A percentile compares a stretch with the other conserved stretches of the same genome.
Evolutionary conservation across 306 rosid species (phyloP).

Genomic region (Cicer yamashitae): DNA sequence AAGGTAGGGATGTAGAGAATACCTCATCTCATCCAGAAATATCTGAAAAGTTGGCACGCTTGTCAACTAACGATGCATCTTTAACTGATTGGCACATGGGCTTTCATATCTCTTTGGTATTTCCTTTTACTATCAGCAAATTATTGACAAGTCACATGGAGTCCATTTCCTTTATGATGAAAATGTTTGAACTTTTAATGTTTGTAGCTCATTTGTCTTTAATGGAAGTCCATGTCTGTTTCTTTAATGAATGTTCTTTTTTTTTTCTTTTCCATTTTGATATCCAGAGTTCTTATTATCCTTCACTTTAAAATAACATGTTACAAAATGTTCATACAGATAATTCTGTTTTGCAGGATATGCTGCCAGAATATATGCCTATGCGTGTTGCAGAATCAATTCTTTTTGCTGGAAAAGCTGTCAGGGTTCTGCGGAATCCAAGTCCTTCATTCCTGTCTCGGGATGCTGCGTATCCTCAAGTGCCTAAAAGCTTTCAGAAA

Average conservation of each 20-base stretch:
- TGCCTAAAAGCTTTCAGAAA: conserved; percentile 73
- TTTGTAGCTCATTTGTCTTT: conserved; percentile 22
- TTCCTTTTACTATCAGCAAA: conserved; percentile 22
- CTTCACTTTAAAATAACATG: conserved; percentile 17
- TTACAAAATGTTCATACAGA: neutral
- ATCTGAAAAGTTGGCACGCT: conserved; percentile 71
- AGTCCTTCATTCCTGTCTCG: conserved; percentile 75
- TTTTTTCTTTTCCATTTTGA: conserved; percentile 30
- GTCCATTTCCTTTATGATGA: conserved; percentile 32
- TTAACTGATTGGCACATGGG: conserved; percentile 97
- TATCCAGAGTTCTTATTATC: conserved; percentile 27
- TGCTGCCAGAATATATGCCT: conserved; percentile 92
- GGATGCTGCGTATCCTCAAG: conserved; percentile 62
- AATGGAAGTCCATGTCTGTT: conserved; percentile 19
- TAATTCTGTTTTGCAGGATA: conserved; percentile 65
- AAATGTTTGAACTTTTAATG: conserved; percentile 10
- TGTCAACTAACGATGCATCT: conserved; percentile 77
- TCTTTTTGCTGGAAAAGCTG: conserved; percentile 96
- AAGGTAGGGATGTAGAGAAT: conserved; percentile 70
- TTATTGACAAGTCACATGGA: conserved; percentile 18
- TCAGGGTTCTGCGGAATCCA: conserved; percentile 89
- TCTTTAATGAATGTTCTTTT: neutral
- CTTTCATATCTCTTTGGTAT: conserved; percentile 87
- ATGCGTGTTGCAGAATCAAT: conserved; percentile 91
- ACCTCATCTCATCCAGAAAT: conserved; percentile 65